phyloP scores from a whole-genome alignment of 352 stramenopile species.

The Pythium volutum region DNA sequence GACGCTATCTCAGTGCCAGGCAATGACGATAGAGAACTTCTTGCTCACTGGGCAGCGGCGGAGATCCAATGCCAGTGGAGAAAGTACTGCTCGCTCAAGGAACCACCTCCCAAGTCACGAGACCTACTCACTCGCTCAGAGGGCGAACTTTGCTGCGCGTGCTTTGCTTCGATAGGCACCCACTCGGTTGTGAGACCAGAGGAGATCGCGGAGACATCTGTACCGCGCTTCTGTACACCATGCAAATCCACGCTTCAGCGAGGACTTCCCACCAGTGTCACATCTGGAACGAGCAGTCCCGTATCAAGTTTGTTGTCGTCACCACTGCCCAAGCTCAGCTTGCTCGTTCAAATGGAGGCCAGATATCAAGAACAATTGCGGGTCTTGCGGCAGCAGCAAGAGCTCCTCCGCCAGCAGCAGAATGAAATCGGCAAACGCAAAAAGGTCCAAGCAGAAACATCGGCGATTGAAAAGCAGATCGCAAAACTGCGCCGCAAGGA shows the following conservation, averaged over 20 bases:
- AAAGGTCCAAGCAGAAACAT: slow-evolving; percentile 31
- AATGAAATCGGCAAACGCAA: slow-evolving; percentile 42
- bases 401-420: slow-evolving; percentile 42
- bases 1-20: not conserved
- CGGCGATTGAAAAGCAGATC: slow-evolving; percentile 28
- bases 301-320: not conserved
- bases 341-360: slow-evolving; percentile 51
- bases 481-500: slow-evolving; percentile 29
- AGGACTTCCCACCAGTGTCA: not conserved
- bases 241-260: slow-evolving; percentile 6
- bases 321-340: slow-evolving; percentile 42
- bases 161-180: not conserved
- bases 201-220: not conserved
- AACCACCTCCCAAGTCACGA: not conserved
- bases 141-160: slow-evolving; percentile 11
- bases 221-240: slow-evolving; percentile 1
- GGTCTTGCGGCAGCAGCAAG: slow-evolving; percentile 41
- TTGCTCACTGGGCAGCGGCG: slow-evolving; percentile 6
- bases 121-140: not conserved
- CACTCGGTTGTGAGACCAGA: not conserved
- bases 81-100: not conserved
- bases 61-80: slow-evolving; percentile 12
- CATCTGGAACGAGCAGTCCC: not conserved
- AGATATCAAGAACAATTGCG: slow-evolving; percentile 54
- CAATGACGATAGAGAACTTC: not conserved